Evolutionary conservation across 2,329 filamentous ascomycete genomes (phyloP), one percentile per base, ranked within the genome.

Genomic region (Nemania sp.): DNA sequence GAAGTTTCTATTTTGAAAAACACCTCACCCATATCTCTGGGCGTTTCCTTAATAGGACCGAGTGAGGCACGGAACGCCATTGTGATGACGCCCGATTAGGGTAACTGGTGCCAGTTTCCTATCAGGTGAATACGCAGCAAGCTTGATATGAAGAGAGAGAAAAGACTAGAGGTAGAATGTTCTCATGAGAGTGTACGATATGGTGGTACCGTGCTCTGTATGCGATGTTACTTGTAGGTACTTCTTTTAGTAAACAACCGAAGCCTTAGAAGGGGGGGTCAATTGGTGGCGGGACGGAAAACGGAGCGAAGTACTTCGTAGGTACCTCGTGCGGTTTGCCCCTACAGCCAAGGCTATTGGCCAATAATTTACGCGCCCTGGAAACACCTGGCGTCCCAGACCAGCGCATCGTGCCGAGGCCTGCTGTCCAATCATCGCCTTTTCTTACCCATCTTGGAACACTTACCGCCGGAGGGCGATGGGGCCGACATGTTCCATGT

Each of bases 361-460:
- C 60, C 52, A 21, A 56, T 39, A 32, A 63, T 54, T 67, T 79
- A 80, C 72, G 75, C 78, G 78, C 78, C 78, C 73, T 75, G 74
- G 74, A 75, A 29, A 77, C 67, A 68, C 66, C 64, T 70, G 70
- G 68, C 67, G 69, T 74, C 72, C 69, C 68, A 70, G 67, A 68
- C 57, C 68, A 68, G 66, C 69, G 64, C 65, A 69, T 68, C 65
- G 65, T 67, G 60, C 67, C 67, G 70, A 69, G 63, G 50, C 54
- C 51, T 63, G 57, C 59, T 63, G 54, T 52, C 78, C 75, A 80
- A 80, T 80, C 73, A 77, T 59, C 49, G 29, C 45, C 64, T 34
- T 62, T 61, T 63, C 59, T 60, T 65, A 39, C 60, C 58, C 58
- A 68, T 68, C 69, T 73, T 77, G 77, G 72, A 78, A 78, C 77